Evolutionary conservation across 83 land plant species (phyloP), one percentile per base, ranked within the genome.

Genomic region (Larix sibirica): DNA sequence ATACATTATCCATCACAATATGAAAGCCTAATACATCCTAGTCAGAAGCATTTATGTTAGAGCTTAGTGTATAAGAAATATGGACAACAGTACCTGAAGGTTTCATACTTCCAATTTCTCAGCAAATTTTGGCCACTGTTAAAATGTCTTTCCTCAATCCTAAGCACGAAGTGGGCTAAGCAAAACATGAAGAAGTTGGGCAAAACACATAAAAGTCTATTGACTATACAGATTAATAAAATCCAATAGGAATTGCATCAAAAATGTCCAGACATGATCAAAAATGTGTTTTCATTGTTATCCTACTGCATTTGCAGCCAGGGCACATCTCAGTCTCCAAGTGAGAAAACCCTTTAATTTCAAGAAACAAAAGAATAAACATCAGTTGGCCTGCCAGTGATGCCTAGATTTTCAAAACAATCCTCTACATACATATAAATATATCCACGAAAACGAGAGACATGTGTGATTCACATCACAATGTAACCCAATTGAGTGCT

Each of bases 381-480:
- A 36, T 44, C 23, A 74, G 16, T 23, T 74, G 77, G 77, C 77
- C 47, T 74, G 23, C 77, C 40, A 10, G 54, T 5, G 8, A 74
- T 74, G 58, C 58, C 76, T 44, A 44, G 26, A 44, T 74, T 74
- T 74, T 74, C 77, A 74, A 71, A 44, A 74, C 44, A 54, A 74
- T 44, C 28, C 77, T 21, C 28, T 44, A 23, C 77, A 74, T 23
- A n/a, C 17, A 17, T 44, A n/a, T 24, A 74, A n/a, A 74, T 74
- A 13, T 47, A 44, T 74, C 77, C 77, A 74, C 44, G 16, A 44
- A 74, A 44, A 24, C 20, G 0, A 42, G 24, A 47, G 56, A 47
- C 44, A 44, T 74, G 26, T 14, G 4, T 21, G 77, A 44, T 12
- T 14, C 16, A 12, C 58, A 58, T 74, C 14, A 20, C 76, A 40